A percentile compares a stretch with the other conserved stretches of the same genome.
Conservation (phyloP, 345 rosid species). For the Eucalyptus globulus region DNA sequence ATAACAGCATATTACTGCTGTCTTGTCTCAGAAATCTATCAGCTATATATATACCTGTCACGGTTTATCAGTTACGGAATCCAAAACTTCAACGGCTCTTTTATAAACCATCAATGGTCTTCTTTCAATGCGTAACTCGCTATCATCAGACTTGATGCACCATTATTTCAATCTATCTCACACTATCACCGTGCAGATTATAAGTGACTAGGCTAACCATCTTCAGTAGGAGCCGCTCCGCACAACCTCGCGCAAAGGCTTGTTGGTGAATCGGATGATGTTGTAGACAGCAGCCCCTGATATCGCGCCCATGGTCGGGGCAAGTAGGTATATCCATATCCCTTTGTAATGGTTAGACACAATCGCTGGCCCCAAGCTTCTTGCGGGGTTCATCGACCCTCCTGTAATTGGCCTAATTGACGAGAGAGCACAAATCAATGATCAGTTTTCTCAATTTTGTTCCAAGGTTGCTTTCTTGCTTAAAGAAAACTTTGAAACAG, state of each 20-base stretch:
- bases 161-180: background rate
- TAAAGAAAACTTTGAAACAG: background rate
- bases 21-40: background rate
- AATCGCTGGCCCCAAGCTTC: constrained; percentile 88
- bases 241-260: constrained; percentile 58
- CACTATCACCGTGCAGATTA: background rate
- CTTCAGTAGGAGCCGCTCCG: constrained; percentile 2
- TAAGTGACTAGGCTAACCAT: background rate
- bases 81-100: background rate
- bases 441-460: background rate
- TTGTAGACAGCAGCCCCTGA: constrained; percentile 78
- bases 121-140: background rate
- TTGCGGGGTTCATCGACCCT: constrained; percentile 68
- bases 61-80: background rate
- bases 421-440: background rate
- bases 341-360: constrained; percentile 41
- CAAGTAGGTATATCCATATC: constrained; percentile 53
- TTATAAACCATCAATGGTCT: background rate
- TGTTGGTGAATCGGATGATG: constrained; percentile 59
- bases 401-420: constrained; percentile 41
- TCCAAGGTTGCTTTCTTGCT: background rate
- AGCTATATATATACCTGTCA: background rate
- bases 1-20: background rate
- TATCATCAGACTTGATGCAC: background rate
- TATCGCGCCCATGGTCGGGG: constrained; percentile 64